These are phyloP conservation scores for Nothophoma quercina DNA, from an alignment of 2,329 filamentous ascomycete genomes.

Conservation along the genomic window DNA sequence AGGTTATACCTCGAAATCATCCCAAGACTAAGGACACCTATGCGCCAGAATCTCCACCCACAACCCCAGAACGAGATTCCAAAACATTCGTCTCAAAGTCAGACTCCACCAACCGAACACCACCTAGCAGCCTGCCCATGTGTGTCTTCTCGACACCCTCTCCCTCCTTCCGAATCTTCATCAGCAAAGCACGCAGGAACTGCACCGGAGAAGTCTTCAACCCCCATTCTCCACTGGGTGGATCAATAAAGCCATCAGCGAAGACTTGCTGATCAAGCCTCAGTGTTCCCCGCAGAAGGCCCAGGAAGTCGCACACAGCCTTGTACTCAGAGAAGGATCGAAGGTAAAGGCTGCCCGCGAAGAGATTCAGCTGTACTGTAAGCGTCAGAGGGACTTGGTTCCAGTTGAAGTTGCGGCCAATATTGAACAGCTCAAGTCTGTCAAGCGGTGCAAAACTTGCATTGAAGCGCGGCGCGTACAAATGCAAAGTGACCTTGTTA, in stretches of 20 bases:
- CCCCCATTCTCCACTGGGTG: slow-evolving; percentile 35
- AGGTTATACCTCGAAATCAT: background rate
- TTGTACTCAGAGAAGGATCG: slow-evolving; percentile 62
- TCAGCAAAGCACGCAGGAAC: slow-evolving; percentile 50
- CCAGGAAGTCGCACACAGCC: slow-evolving; percentile 60
- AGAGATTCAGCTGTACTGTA: slow-evolving; percentile 66
- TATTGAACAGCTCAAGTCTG: slow-evolving; percentile 54
- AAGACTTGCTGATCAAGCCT: slow-evolving; percentile 34
- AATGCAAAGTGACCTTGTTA: slow-evolving; percentile 53
- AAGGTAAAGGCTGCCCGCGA: slow-evolving; percentile 73
- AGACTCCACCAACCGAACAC: slow-evolving; percentile 42
- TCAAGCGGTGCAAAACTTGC: slow-evolving; percentile 53
- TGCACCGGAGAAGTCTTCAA: slow-evolving; percentile 53
- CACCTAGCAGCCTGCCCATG: slow-evolving; percentile 52
- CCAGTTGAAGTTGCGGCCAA: slow-evolving; percentile 31
- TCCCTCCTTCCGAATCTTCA: slow-evolving; percentile 42
- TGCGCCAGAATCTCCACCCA: background rate
- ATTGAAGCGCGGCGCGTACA: slow-evolving; percentile 61
- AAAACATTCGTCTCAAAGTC: slow-evolving; percentile 33
- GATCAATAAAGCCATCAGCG: slow-evolving; percentile 47
- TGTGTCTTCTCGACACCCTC: slow-evolving; percentile 55
- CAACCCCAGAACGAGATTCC: too few species aligned
- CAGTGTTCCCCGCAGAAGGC: slow-evolving; percentile 51
- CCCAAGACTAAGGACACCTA: background rate
- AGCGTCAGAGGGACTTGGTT: slow-evolving; percentile 36